Conservation (phyloP, 2,329 filamentous ascomycete species). For the Hypomyces perniciosus region DNA sequence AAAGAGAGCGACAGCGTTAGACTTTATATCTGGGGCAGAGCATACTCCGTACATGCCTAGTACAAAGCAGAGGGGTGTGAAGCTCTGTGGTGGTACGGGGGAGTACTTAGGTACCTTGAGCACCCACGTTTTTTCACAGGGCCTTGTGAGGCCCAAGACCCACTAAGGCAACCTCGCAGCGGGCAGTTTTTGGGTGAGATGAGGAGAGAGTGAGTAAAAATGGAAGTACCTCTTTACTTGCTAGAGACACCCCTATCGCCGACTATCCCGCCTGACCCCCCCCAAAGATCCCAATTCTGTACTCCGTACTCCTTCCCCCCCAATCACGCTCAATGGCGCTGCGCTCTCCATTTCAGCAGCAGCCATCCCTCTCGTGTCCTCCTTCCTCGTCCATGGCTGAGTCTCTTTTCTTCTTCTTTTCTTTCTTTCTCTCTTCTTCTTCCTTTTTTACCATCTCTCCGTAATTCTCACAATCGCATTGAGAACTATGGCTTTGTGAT, state of each 20-base stretch:
- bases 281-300: not conserved
- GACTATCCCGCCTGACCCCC: conserved; percentile 1
- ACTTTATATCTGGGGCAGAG: no score
- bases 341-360: not conserved
- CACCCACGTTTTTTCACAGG: conserved; percentile 10
- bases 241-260: not conserved
- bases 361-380: not conserved
- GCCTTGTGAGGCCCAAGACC: conserved; percentile 5
- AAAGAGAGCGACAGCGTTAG: no score
- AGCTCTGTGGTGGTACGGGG: no score
- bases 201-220: not conserved
- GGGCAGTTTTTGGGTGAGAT: no score
- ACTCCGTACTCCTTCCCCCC: not conserved
- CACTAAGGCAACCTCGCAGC: conserved; percentile 1
- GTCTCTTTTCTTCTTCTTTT: not conserved
- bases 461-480: not conserved
- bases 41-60: no score
- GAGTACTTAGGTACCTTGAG: not conserved
- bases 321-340: not conserved
- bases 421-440: not conserved
- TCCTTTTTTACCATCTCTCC: not conserved
- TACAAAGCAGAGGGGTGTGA: no score
- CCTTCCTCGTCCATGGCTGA: not conserved
- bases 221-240: not conserved
- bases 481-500: not conserved